These are phyloP conservation scores for Cicer yamashitae DNA, from an alignment of 306 rosid species.

Conservation along the genomic window DNA sequence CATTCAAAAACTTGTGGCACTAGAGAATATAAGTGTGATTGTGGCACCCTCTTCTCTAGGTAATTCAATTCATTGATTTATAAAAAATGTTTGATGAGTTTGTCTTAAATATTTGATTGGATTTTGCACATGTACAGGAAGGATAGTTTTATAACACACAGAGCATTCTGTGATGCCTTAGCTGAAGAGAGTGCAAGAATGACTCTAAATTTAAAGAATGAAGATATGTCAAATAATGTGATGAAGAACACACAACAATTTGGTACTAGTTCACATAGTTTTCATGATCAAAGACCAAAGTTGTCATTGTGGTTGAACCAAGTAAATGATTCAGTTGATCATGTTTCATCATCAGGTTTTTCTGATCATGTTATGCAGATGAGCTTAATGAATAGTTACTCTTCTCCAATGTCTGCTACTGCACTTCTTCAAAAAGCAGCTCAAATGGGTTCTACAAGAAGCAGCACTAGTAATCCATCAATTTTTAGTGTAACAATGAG, in stretches of 20 bases:
- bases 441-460: constrained; percentile 27
- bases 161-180: constrained; percentile 33
- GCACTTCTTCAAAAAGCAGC: constrained; percentile 35
- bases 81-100: too few relatives aligned
- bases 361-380: not conserved
- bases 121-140: constrained; percentile 2
- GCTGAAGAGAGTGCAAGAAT: constrained; percentile 1
- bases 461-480: not conserved
- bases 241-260: constrained; percentile 10
- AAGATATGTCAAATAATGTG: not conserved
- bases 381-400: not conserved
- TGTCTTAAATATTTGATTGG: not conserved
- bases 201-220: constrained; percentile 10
- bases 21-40: constrained; percentile 31
- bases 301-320: constrained; percentile 18
- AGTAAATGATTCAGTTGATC: not conserved
- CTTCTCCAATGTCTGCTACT: constrained; percentile 30
- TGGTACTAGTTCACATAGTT: not conserved
- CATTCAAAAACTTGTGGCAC: constrained; percentile 29
- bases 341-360: not conserved
- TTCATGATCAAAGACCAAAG: constrained; percentile 19
- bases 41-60: constrained; percentile 33
- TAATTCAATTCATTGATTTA: constrained; percentile 2
- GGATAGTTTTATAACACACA: constrained; percentile 25
- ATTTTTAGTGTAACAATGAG: constrained; percentile 10